Evolutionary conservation across 495 filamentous ascomycete species (phyloP).

Genomic region (Penicillium lividum): DNA sequence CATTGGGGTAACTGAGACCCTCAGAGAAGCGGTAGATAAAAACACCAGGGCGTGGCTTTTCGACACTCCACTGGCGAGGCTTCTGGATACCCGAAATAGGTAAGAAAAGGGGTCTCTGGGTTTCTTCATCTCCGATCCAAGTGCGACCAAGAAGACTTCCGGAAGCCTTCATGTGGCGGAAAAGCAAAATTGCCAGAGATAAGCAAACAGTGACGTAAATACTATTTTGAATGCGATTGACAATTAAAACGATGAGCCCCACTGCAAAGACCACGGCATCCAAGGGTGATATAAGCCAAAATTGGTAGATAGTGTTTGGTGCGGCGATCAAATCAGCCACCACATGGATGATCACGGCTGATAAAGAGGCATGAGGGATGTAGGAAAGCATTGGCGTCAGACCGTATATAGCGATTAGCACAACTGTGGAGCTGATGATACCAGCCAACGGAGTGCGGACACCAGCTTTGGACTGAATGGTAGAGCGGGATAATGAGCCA

Average conservation of each 20-base stretch:
- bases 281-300: conserved; percentile 89
- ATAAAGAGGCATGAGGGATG: conserved; percentile 82
- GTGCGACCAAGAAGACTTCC: conserved; percentile 88
- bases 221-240: conserved; percentile 85
- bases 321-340: conserved; percentile 94
- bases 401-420: conserved; percentile 91
- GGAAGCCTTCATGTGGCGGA: conserved; percentile 78
- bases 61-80: conserved; percentile 3
- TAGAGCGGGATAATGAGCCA: conserved; percentile 94
- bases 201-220: conserved; percentile 83
- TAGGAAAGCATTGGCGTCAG: conserved; percentile 92
- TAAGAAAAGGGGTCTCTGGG: neutral
- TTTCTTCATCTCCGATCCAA: conserved; percentile 53
- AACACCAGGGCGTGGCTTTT: conserved; percentile 84
- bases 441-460: conserved; percentile 92
- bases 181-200: conserved; percentile 76
- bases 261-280: conserved; percentile 93
- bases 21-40: conserved; percentile 98
- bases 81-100: no score
- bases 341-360: conserved; percentile 96
- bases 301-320: conserved; percentile 91
- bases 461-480: conserved; percentile 97
- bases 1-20: conserved; percentile 95
- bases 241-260: conserved; percentile 90
- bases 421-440: conserved; percentile 83